Evolutionary conservation across 208 protist species (phyloP), one percentile per base, ranked within the genome.

Genomic region (Porcisia deanei): DNA sequence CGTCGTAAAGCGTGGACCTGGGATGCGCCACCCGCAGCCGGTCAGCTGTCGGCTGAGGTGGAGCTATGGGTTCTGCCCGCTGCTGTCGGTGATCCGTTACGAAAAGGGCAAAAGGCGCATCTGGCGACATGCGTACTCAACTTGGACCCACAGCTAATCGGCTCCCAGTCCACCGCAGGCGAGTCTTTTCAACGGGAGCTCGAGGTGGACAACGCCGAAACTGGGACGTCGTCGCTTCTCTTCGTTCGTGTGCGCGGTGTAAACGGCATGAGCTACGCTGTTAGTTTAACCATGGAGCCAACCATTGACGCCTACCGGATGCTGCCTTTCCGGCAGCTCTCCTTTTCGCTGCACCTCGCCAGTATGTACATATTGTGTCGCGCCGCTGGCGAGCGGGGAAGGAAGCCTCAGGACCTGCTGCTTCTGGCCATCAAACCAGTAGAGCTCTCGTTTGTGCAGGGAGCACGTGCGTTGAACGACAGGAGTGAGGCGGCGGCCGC

Each of bases 241-340:
- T 95, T 90, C 72, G 84, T 95, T 37, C 91, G 87, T 6, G 88
- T 93, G 9, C 88, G 91, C 22, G 87, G 83, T n/a, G 71, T 91
- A 0, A 80, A 91, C 57, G 79, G 83, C 20, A 73, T 73, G 39
- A 93, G 88, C 76, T 95, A 91, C 83, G 91, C 88, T 9, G 81
- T 95, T 67, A 93, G 91, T 81, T 82, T 95, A 67, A 91, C 88
- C 0, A 85, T 71, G 7, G 91, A 95, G 66, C 82, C 82, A 7
- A 85, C 84, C 1, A 90, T 92, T 49, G 88, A 95, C 78, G 81
- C 72, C 9, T 91, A 89, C 72, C 83, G 83, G 63, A 87, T 73
- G 18, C 65, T 91, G 69, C 91, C 88, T 9, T 92, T 87, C 70
- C 76, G 80, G n/a, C 91, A 95, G 82, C 79, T 80, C 45, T 88